These are phyloP conservation scores for Benincasa hispida DNA, from an alignment of 306 rosid genomes.

Conservation along the genomic window DNA sequence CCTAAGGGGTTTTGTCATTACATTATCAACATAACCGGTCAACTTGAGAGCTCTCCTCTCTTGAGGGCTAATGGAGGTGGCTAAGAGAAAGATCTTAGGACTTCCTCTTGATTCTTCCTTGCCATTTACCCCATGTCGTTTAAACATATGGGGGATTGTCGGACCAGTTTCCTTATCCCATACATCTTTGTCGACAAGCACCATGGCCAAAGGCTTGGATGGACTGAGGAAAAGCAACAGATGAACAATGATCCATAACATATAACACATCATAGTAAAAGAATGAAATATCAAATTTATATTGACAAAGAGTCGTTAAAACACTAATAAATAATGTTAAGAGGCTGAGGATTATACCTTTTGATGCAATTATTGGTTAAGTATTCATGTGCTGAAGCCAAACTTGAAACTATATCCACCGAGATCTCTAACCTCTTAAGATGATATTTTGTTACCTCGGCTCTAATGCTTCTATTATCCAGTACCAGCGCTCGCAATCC, in stretches of 20 bases:
- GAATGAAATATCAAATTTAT: not conserved
- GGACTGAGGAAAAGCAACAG: conserved; percentile 24
- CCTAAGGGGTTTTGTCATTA: conserved; percentile 67
- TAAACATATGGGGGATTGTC: conserved; percentile 18
- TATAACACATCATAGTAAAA: not conserved
- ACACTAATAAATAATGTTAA: too few species aligned
- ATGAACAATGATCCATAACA: conserved; percentile 9
- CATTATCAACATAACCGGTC: conserved; percentile 37
- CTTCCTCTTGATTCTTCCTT: conserved; percentile 19
- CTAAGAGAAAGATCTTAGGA: conserved; percentile 67
- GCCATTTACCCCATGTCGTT: conserved; percentile 25
- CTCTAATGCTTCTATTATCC: conserved; percentile 52
- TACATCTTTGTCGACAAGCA: conserved; percentile 64
- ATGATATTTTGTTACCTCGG: conserved; percentile 71
- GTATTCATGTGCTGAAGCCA: conserved; percentile 38
- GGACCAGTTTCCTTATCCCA: conserved; percentile 48
- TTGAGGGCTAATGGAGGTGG: conserved; percentile 18
- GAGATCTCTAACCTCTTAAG: conserved; percentile 72
- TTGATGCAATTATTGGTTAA: conserved; percentile 27
- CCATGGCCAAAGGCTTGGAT: conserved; percentile 37
- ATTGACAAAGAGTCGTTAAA: not conserved
- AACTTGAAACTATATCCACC: conserved; percentile 35
- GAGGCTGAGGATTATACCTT: conserved; percentile 39
- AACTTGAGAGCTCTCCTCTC: conserved; percentile 46
- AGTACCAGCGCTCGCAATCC: conserved; percentile 61